phyloP scores from a whole-genome alignment of 2,329 filamentous ascomycete genomes.

The Phyllosticta capitalensis region DNA sequence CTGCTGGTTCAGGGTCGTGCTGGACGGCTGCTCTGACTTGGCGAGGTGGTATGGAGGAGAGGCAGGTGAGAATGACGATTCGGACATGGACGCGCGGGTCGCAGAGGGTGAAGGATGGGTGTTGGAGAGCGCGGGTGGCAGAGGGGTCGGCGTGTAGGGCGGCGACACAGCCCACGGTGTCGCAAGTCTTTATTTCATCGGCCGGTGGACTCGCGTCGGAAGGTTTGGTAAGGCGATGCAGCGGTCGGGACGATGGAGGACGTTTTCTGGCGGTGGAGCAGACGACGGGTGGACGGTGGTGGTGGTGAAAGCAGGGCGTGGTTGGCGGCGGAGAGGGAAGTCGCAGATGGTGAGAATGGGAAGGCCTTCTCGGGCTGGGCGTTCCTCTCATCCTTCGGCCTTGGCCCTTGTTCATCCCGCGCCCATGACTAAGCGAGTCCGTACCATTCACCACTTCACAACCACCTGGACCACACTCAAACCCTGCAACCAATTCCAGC shows the following conservation, averaged over 20 bases:
- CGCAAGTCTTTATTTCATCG: background rate
- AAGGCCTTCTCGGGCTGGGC: background rate
- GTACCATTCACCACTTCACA: too few relatives aligned
- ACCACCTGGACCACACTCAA: background rate
- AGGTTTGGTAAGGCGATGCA: background rate
- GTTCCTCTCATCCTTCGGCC: background rate
- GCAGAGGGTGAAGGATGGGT: constrained; percentile 33
- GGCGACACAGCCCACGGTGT: background rate
- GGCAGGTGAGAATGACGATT: constrained; percentile 34
- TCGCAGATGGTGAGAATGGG: background rate
- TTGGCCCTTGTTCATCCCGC: background rate
- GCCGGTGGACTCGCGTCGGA: background rate
- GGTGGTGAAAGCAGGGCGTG: background rate
- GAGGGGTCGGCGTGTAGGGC: constrained; percentile 12
- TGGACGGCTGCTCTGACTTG: constrained; percentile 30
- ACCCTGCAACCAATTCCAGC: background rate
- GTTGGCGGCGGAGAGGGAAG: background rate
- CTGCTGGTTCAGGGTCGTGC: constrained; percentile 27
- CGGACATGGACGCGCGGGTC: background rate
- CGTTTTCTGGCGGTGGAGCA: background rate
- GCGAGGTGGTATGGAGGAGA: constrained; percentile 33
- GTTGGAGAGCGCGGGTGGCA: constrained; percentile 13
- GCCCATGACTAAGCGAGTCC: too few relatives aligned
- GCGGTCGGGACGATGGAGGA: background rate
- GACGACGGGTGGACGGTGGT: background rate